Evolutionary conservation across 257 asterid species (phyloP).

Genomic region (Rehmannia glutinosa): DNA sequence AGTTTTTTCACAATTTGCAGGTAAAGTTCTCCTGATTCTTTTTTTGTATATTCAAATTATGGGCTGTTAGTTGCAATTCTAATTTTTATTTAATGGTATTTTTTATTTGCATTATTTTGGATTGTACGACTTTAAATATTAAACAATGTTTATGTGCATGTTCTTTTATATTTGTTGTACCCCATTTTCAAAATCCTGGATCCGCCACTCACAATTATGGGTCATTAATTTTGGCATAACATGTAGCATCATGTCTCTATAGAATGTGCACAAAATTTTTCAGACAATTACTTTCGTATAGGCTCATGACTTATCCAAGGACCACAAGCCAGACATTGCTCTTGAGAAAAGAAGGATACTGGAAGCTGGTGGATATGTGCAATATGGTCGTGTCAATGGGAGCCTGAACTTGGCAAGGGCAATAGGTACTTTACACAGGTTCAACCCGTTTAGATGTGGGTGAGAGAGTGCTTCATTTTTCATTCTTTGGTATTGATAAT

Average conservation of each 20-base stretch:
- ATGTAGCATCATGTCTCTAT: not conserved
- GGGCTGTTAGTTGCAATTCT: no score
- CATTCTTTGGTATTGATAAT: conserved; percentile 7
- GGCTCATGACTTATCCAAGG: conserved; percentile 82
- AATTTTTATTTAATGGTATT: no score
- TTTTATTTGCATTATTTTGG: no score
- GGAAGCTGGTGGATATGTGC: conserved; percentile 92
- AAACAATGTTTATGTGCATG: no score
- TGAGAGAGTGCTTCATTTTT: conserved; percentile 1
- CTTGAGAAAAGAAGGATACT: conserved; percentile 75
- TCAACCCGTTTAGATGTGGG: conserved; percentile 13
- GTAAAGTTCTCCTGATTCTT: no score
- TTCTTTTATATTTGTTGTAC: no score
- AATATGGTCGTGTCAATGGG: conserved; percentile 92
- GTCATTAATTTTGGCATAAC: not conserved
- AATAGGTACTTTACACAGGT: conserved; percentile 50
- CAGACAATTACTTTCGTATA: conserved; percentile 18
- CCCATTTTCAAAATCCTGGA: no score
- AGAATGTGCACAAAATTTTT: not conserved
- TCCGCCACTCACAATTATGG: not conserved
- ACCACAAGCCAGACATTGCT: conserved; percentile 87
- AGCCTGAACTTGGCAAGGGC: conserved; percentile 93
- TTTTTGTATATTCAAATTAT: no score
- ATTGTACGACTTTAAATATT: no score
- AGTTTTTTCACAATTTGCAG: no score